Evolutionary conservation across 1,284 basidiomycete genomes (phyloP).

Genomic region (Trametes polyzona): DNA sequence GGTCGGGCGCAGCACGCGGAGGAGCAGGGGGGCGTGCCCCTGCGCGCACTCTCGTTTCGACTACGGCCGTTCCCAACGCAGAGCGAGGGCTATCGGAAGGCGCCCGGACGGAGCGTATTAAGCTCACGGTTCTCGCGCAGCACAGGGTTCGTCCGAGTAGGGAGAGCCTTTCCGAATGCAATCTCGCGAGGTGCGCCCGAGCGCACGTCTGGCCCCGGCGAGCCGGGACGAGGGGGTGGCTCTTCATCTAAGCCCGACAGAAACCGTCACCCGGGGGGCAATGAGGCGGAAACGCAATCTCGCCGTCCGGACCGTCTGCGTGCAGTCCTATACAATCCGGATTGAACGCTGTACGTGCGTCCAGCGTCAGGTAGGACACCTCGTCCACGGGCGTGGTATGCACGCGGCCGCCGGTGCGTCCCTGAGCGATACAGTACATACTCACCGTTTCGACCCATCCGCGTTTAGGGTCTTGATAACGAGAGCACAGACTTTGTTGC

Average conservation of each 20-base stretch:
- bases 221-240: not conserved
- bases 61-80: not conserved
- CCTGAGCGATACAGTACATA: conserved; percentile 1
- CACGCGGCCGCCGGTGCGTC: not conserved
- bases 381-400: not conserved
- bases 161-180: not conserved
- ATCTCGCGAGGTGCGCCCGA: not conserved
- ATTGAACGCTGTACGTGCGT: not conserved
- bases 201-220: not conserved
- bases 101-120: not conserved
- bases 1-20: not conserved
- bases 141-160: not conserved
- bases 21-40: too few species aligned
- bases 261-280: not conserved
- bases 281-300: not conserved
- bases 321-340: not conserved
- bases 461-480: conserved; percentile 9
- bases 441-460: not conserved
- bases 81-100: not conserved
- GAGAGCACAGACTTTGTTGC: not conserved
- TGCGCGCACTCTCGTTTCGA: not conserved
- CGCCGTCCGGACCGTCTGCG: not conserved
- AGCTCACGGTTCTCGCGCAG: conserved; percentile 6
- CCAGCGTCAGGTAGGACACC: not conserved
- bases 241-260: not conserved